Base-by-base conservation (phyloP, 139 green algal genomes). In the Auxenochlorella pyrenoidosa region DNA sequence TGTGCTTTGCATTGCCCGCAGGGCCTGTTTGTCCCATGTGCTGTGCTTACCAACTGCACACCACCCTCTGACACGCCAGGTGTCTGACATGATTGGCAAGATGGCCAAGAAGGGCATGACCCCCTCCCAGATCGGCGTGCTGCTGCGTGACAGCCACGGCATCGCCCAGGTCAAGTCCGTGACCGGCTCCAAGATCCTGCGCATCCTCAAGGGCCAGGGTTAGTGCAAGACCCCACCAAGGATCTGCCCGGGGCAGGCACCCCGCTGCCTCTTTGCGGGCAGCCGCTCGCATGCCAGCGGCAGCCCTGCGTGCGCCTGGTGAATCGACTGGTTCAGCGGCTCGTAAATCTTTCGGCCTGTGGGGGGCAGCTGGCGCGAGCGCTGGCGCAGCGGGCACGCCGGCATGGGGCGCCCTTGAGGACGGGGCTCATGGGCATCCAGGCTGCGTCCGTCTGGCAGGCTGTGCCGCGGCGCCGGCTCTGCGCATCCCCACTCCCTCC, bases 91-190 rank as follows among this genome's bases (percentile, higher is more conserved):
- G 78, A 99, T 99, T 92, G 95, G 86, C 93, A 99, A 99, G 95
- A 92, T 99, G 71, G 96, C 98, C 47, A 98, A 97, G 94, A 99
- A 99, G 96, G 98, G 98, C 85, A 91, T 98, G 89, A 99, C 97
- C 22, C 98, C 98, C 82, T 99, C 96, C 30, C 94, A 98, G 93
- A 99, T 99, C 79, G 98, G 98, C 86, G 95, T 99, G 51, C 87
- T 99, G 66, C 94, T 99, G 80, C 95, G 98, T 91, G 98, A 99
- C 92, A 93, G 93, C 54, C 94, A 98, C 91, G 98, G 98, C 79
- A 96, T 99, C 84, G 92, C 98, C 44, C 94, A 97, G 91, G 96
- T 99, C 54, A 87, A 75, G 82, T 92, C 87, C 44, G 94, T 99
- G 43, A 99, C 97, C 43, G 95, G 96, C 88, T 96, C 85, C 94